These are phyloP conservation scores for Neurospora terricola DNA, from an alignment of 495 filamentous ascomycete genomes.

Conservation along the genomic window DNA sequence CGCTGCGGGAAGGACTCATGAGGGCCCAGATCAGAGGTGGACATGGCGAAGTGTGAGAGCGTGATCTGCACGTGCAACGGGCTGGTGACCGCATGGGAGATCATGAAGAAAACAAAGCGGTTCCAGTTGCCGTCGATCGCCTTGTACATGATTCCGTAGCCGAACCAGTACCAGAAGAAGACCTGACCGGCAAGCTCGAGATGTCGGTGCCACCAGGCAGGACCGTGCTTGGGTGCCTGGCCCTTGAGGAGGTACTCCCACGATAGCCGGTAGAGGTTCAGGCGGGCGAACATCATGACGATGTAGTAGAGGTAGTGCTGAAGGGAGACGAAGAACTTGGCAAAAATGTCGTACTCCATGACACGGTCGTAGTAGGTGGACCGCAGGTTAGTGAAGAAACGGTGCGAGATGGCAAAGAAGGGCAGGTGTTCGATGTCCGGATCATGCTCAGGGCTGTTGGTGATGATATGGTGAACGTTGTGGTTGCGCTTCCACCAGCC, in stretches of 20 bases:
- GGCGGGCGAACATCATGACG: constrained; percentile 75
- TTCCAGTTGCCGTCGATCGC: constrained; percentile 59
- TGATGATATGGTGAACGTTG: constrained; percentile 97
- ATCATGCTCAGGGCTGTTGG: constrained; percentile 93
- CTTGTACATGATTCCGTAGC: constrained; percentile 73
- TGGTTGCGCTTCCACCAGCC: constrained; percentile 98
- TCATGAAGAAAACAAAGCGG: constrained; percentile 65
- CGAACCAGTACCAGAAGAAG: constrained; percentile 94
- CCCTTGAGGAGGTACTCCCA: constrained; percentile 72
- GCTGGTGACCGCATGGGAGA: constrained; percentile 80
- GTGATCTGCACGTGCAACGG: constrained; percentile 94
- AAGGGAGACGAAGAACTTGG: constrained; percentile 59
- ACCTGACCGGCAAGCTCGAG: constrained; percentile 71
- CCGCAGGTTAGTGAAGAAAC: constrained; percentile 63
- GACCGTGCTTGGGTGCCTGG: constrained; percentile 69
- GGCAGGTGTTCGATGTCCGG: constrained; percentile 96
- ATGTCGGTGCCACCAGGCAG: constrained; percentile 83
- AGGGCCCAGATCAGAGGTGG: constrained; percentile 77
- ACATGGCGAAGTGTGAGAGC: constrained; percentile 95
- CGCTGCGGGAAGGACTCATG: constrained; percentile 90
- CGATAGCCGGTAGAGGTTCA: constrained; percentile 81
- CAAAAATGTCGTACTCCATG: constrained; percentile 74
- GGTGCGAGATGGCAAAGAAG: constrained; percentile 86
- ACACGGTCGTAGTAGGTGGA: constrained; percentile 85
- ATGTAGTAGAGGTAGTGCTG: constrained; percentile 84